Base-by-base conservation (phyloP, 2,329 filamentous ascomycete genomes). In the Penicillium palitans region DNA sequence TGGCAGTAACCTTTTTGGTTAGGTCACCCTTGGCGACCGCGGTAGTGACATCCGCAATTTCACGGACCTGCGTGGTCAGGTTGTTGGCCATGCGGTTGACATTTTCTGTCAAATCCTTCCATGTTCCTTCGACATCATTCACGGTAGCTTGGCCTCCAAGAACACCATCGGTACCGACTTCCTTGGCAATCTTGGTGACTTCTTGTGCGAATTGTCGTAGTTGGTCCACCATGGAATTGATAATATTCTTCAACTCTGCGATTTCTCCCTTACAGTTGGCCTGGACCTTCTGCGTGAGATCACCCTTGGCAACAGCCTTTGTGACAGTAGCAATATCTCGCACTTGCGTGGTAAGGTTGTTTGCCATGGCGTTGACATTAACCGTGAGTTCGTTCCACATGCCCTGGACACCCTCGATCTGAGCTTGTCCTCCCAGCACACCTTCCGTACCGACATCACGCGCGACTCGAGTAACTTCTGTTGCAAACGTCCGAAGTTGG, bases 71-170 rank as follows among this genome's bases (percentile, higher is more conserved):
- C 6, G 95, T 96, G 3, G 93, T 98, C 68, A 99, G 80, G 75
- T 98, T 99, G 84, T 95, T 96, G 72, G 93, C 93, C 93, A 99
- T 98, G 67, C 93, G 90, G 78, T 99, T 99, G 78, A 99, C 93
- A 63, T 93, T 93, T 71, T 93, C 90, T 3, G 93, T 99, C 62
- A 99, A 82, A 74, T 97, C 92, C 71, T 92, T 91, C 93, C 95
- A 98, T 52, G 96, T 98, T 63, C 93, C 93, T 77, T 96, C 90
- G 33, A 98, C 95, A 73, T 96, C 93, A 72, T 96, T 93, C 7
- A 98, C 90, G 21, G 92, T 95, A 49, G 95, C 93, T 76, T 99
- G 95, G 10, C 95, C 93, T 73, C 95, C 93, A 17, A 99, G 84
- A 62, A 92, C 87, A 68, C 93, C 93, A 76, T 99, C 93, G 1